phyloP scores from a whole-genome alignment of 768 basidiomycete genomes.

The Tremella fuciformis region DNA sequence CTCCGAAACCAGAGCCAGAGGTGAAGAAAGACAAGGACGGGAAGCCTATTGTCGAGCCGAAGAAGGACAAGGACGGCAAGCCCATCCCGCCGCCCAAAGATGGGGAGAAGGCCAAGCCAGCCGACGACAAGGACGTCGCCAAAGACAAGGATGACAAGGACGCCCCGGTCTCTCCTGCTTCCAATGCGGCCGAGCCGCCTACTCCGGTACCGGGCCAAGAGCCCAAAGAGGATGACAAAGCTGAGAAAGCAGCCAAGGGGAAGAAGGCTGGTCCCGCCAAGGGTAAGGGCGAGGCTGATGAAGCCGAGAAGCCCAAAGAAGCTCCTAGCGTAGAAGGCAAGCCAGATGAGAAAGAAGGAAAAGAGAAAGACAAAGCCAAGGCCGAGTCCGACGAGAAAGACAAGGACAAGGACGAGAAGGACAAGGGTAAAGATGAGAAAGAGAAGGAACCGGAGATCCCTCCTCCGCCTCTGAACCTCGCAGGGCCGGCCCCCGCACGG shows the following conservation, averaged over 20 bases:
- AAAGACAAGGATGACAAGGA: constrained; percentile 14
- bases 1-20: constrained; percentile 15
- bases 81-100: not conserved
- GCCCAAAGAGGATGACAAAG: constrained; percentile 18
- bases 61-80: constrained; percentile 8
- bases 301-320: constrained; percentile 17
- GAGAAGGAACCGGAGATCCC: constrained; percentile 6
- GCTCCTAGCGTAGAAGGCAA: constrained; percentile 1
- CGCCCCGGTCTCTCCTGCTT: not conserved
- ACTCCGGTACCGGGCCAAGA: constrained; percentile 3
- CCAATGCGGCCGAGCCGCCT: too few species aligned
- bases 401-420: not conserved
- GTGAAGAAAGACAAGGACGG: constrained; percentile 2
- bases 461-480: constrained; percentile 19
- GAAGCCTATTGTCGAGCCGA: constrained; percentile 5
- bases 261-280: not conserved
- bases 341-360: constrained; percentile 5
- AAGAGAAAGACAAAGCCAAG: constrained; percentile 13
- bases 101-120: too few species aligned
- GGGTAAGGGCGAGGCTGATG: constrained; percentile 7
- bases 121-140: constrained; percentile 7
- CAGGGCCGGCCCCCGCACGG: constrained; percentile 24
- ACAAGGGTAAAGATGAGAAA: constrained; percentile 7
- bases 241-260: constrained; percentile 14
- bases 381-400: constrained; percentile 11